A percentile compares a stretch with the other conserved stretches of the same genome.
phyloP scores from a whole-genome alignment of 2,329 filamentous ascomycete species.

The Sporothrix phasma region DNA sequence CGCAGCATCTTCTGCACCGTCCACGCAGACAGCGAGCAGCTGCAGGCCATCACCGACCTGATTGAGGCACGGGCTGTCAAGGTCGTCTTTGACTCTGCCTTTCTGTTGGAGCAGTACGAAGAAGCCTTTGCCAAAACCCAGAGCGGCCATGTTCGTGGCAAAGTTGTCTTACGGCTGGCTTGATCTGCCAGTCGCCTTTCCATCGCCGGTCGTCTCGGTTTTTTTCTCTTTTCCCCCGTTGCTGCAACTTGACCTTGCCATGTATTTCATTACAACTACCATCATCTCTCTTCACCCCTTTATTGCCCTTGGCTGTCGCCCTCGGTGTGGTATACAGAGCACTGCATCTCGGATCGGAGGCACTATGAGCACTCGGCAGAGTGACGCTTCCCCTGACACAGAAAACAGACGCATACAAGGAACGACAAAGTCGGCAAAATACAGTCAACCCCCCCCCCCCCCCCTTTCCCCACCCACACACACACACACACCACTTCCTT shows the following conservation, averaged over 20 bases:
- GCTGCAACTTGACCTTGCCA: neutral
- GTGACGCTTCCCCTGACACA: neutral
- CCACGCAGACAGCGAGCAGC: conserved; percentile 15
- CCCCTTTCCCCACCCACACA: too few species aligned
- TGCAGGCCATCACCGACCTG: conserved; percentile 17
- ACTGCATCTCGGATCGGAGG: neutral
- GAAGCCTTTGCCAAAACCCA: conserved; percentile 15
- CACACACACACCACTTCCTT: too few species aligned
- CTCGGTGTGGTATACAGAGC: neutral
- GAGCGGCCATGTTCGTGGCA: conserved; percentile 16
- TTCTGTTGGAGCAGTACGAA: conserved; percentile 17
- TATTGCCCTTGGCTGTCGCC: neutral
- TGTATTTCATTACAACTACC: neutral
- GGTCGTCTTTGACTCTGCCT: conserved; percentile 17
- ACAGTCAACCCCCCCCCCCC: neutral
- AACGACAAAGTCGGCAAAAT: neutral
- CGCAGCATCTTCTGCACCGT: conserved; percentile 15
- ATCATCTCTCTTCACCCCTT: neutral
- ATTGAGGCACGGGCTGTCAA: conserved; percentile 13
- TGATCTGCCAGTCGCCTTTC: neutral
- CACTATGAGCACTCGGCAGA: neutral
- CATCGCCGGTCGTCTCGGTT: neutral
- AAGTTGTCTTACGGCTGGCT: conserved; percentile 17
- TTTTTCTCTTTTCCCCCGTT: neutral
- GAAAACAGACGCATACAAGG: neutral